These are phyloP conservation scores for Diaporthe amygdali DNA, from an alignment of 2,329 filamentous ascomycete species.

Conservation along the genomic window DNA sequence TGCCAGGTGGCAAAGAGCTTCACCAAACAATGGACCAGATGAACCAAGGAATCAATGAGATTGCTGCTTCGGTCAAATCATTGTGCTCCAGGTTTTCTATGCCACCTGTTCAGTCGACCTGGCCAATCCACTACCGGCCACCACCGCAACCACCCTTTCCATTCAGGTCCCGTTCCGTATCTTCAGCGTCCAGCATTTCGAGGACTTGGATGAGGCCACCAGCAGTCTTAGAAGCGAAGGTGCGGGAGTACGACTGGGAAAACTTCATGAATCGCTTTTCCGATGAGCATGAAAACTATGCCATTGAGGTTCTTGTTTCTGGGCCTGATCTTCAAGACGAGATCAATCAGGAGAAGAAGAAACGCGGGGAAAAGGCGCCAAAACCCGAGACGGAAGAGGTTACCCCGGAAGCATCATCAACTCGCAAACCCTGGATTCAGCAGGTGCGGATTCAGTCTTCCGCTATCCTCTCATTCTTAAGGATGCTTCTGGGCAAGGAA, in stretches of 20 bases:
- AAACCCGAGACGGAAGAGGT: too few species aligned
- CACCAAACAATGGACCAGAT: not conserved
- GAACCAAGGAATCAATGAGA: not conserved
- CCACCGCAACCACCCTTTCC: too few species aligned
- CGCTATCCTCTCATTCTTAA: not conserved
- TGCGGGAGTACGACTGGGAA: not conserved
- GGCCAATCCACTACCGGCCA: too few species aligned
- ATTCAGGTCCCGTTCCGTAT: too few species aligned
- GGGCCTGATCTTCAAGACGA: not conserved
- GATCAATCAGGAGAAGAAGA: not conserved
- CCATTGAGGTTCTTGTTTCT: not conserved
- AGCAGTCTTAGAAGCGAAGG: not conserved
- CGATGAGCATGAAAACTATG: not conserved
- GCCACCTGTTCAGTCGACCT: not conserved
- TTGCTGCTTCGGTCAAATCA: not conserved
- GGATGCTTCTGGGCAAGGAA: too few species aligned
- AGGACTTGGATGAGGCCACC: too few species aligned
- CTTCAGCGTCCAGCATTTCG: too few species aligned
- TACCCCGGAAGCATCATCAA: too few species aligned
- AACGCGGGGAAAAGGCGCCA: not conserved
- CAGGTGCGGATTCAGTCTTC: not conserved
- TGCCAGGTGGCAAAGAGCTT: not conserved
- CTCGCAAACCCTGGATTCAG: not conserved
- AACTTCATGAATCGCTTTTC: not conserved
- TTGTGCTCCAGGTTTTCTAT: not conserved